Evolutionary conservation across 2,329 filamentous ascomycete species (phyloP).

Genomic region (Chrysosporium keratinophilum): DNA sequence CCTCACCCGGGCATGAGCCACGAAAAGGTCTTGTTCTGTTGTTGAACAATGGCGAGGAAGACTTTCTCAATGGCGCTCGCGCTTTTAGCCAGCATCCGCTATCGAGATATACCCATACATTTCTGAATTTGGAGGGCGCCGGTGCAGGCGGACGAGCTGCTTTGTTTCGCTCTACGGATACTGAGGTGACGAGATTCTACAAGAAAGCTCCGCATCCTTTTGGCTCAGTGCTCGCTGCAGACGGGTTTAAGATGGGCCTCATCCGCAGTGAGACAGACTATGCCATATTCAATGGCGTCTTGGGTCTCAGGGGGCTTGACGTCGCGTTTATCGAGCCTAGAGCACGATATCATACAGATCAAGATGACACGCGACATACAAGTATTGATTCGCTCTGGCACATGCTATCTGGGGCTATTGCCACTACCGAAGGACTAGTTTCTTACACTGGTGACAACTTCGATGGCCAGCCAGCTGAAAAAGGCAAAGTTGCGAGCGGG

Average conservation of each 20-base stretch:
- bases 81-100: constrained; percentile 77
- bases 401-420: constrained; percentile 78
- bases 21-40: constrained; percentile 71
- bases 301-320: constrained; percentile 79
- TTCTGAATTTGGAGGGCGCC: constrained; percentile 89
- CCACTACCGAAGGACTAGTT: constrained; percentile 62
- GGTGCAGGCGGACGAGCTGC: constrained; percentile 82
- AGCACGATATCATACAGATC: constrained; percentile 77
- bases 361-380: constrained; percentile 75
- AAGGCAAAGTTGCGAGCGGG: constrained; percentile 56
- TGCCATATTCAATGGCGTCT: constrained; percentile 62
- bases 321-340: constrained; percentile 84
- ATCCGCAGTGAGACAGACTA: constrained; percentile 87
- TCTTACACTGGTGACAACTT: constrained; percentile 58
- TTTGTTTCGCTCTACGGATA: constrained; percentile 78
- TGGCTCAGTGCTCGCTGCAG: constrained; percentile 67
- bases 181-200: constrained; percentile 74
- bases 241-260: constrained; percentile 70
- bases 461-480: constrained; percentile 47
- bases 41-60: constrained; percentile 93
- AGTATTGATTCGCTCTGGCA: constrained; percentile 65
- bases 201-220: constrained; percentile 62
- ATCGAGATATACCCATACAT: constrained; percentile 69
- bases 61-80: constrained; percentile 75
- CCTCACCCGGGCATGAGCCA: constrained; percentile 58